Percentiles rank a stretch among this genome's conserved stretches.
phyloP scores from a whole-genome alignment of 805 yeast genomes.

The Spathaspora boniae region DNA sequence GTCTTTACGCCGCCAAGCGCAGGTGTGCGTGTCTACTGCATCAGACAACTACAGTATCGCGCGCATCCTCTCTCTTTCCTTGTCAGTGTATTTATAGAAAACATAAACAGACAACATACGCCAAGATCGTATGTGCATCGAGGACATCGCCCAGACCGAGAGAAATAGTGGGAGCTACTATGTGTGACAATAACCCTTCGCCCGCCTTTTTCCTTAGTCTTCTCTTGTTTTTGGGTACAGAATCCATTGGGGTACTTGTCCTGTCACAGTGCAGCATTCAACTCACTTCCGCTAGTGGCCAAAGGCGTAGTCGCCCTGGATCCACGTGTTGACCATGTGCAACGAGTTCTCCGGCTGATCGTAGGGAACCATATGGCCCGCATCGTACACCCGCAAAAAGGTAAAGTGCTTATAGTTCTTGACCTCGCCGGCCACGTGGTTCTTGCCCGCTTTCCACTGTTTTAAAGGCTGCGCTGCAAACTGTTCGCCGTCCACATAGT shows the following conservation, averaged over 20 bases:
- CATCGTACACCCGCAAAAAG: constrained; percentile 79
- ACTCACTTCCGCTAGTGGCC: no score
- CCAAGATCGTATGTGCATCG: no score
- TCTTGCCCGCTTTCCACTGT: constrained; percentile 35
- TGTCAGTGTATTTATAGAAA: neutral
- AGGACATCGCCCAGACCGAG: no score
- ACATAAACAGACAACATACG: neutral
- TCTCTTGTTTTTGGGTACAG: neutral
- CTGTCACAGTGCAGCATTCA: no score
- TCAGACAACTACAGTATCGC: no score
- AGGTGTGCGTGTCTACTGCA: no score
- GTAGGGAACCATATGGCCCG: constrained; percentile 95
- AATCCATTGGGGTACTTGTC: no score
- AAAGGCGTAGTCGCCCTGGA: constrained; percentile 55
- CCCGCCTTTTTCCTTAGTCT: neutral
- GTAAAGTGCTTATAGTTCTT: constrained; percentile 73
- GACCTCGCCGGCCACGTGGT: constrained; percentile 64
- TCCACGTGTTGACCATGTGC: constrained; percentile 85
- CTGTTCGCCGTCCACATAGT: constrained; percentile 19
- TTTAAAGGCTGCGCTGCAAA: constrained; percentile 21
- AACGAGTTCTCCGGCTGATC: constrained; percentile 79
- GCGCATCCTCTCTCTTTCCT: neutral
- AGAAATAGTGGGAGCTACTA: neutral
- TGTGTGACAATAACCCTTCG: neutral
- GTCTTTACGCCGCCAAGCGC: no score